These are phyloP conservation scores for Acacia crassicarpa DNA, from an alignment of 306 rosid genomes.

Conservation along the genomic window DNA sequence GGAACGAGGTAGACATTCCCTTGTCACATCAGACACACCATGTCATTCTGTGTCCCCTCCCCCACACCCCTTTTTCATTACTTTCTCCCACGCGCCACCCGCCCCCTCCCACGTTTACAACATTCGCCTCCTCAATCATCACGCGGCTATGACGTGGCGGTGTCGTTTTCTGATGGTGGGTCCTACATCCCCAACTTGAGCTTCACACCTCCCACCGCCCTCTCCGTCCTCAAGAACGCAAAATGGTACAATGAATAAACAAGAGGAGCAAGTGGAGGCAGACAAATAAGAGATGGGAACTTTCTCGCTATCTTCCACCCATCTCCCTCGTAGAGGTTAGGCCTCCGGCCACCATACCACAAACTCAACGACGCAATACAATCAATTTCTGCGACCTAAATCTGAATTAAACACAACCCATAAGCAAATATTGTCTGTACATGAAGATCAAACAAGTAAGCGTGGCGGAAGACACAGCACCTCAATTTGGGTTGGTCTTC, in stretches of 20 bases:
- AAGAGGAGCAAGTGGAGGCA: neutral
- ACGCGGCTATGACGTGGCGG: neutral
- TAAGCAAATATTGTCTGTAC: no score
- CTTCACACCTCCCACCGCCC: neutral
- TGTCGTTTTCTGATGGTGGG: neutral
- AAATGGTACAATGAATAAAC: no score
- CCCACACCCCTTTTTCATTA: neutral
- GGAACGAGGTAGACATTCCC: neutral
- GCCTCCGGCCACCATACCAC: no score
- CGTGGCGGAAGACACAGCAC: no score
- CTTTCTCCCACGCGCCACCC: neutral
- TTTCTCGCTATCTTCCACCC: neutral
- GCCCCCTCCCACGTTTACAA: neutral
- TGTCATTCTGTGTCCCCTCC: constrained; percentile 10
- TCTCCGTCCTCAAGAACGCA: neutral
- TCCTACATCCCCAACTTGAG: neutral
- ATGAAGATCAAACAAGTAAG: no score
- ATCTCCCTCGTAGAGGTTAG: neutral
- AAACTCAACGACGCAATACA: no score
- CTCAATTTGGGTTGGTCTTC: neutral
- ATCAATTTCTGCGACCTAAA: no score
- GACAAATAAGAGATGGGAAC: neutral
- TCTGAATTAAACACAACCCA: neutral
- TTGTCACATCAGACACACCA: neutral
- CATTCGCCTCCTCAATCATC: neutral